A percentile compares a stretch with the other conserved stretches of the same genome.
Evolutionary conservation across 306 rosid genomes (phyloP).

Genomic region (Dryas alaskensis): DNA sequence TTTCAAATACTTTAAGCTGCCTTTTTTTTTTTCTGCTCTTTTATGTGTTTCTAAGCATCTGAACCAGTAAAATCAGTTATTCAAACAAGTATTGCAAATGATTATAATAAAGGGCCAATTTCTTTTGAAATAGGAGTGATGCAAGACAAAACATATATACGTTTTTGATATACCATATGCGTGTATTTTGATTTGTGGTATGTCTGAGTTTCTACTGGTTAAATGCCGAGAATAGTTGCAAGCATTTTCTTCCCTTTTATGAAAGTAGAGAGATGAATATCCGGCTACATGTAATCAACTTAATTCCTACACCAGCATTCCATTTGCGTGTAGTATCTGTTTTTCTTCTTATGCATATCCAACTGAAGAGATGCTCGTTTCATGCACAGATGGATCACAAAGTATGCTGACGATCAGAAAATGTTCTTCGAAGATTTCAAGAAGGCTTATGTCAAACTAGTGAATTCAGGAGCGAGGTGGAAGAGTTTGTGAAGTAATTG

Average conservation of each 20-base stretch:
- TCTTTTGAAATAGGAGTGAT: neutral
- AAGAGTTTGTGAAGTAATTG: slow-evolving; percentile 37
- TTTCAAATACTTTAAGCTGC: slow-evolving; percentile 23
- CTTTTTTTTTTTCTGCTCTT: slow-evolving; percentile 10
- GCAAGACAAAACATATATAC: neutral
- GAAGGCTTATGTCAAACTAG: slow-evolving; percentile 78
- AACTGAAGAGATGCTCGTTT: slow-evolving; percentile 26
- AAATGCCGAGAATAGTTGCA: too few species aligned
- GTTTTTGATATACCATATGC: too few species aligned
- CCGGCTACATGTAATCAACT: neutral
- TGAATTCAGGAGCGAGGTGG: slow-evolving; percentile 88
- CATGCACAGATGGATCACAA: slow-evolving; percentile 70
- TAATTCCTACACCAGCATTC: neutral
- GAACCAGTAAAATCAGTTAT: neutral
- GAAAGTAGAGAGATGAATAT: neutral
- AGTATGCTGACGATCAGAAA: slow-evolving; percentile 67
- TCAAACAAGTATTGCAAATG: neutral
- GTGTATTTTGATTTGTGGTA: too few species aligned
- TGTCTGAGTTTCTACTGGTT: too few species aligned
- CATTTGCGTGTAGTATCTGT: neutral
- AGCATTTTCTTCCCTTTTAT: too few species aligned
- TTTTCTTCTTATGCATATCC: slow-evolving; percentile 23
- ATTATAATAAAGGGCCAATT: neutral
- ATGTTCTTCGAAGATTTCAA: slow-evolving; percentile 79
- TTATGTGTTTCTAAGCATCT: neutral